phyloP scores from a whole-genome alignment of 2,329 filamentous ascomycete genomes.

The Helotiales sp. region DNA sequence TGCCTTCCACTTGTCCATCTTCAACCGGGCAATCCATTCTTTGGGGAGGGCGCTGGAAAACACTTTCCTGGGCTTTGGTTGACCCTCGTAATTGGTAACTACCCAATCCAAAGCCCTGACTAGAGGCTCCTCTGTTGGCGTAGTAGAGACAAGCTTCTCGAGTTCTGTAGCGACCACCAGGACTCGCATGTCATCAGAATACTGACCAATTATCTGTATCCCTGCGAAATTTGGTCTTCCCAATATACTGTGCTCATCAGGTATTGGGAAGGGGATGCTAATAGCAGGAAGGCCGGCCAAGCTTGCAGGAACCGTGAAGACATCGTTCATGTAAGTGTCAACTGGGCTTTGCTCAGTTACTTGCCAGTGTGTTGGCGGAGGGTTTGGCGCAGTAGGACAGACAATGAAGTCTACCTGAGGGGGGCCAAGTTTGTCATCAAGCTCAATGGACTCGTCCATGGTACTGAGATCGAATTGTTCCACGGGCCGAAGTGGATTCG shows the following conservation, averaged over 20 bases:
- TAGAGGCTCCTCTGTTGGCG: not conserved
- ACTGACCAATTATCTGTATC: slow-evolving; percentile 81
- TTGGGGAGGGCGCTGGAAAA: not conserved
- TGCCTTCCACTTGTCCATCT: not conserved
- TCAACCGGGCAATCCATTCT: not conserved
- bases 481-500: slow-evolving; percentile 68
- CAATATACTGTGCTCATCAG: slow-evolving; percentile 40
- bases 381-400: slow-evolving; percentile 82
- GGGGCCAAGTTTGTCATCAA: slow-evolving; percentile 62
- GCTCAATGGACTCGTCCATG: slow-evolving; percentile 56
- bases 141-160: slow-evolving; percentile 8
- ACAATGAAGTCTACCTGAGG: slow-evolving; percentile 82
- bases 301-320: slow-evolving; percentile 94
- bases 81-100: not conserved
- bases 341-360: slow-evolving; percentile 61
- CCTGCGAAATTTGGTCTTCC: slow-evolving; percentile 56
- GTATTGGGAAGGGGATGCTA: slow-evolving; percentile 68
- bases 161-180: slow-evolving; percentile 58
- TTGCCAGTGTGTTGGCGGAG: slow-evolving; percentile 68
- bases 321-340: slow-evolving; percentile 89
- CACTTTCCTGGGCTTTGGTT: not conserved
- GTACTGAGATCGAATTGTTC: slow-evolving; percentile 63
- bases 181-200: slow-evolving; percentile 72
- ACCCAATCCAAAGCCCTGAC: not conserved
- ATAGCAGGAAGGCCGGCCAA: slow-evolving; percentile 88